Base-by-base conservation (phyloP, 2,329 filamentous ascomycete genomes). In the Dactylonectria estremocensis region DNA sequence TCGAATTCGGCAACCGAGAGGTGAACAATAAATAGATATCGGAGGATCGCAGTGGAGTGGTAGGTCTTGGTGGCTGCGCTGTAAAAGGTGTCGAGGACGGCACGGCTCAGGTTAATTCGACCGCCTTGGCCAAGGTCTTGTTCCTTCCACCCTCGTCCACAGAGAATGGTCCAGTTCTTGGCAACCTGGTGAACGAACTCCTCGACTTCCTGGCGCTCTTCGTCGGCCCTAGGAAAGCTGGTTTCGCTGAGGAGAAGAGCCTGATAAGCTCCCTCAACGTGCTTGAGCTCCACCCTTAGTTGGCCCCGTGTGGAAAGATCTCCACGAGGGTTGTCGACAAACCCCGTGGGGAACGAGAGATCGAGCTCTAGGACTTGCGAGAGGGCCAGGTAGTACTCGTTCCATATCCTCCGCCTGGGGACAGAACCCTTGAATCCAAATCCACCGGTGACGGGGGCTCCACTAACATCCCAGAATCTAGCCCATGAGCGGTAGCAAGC, bases 21-120 rank as follows among this genome's bases (percentile, higher is more conserved):
- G 79, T 99, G 96, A 2, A 97, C 92, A 11, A 90, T 92, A 78
- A 98, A 98, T 0, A 99, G 86, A 75, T 95, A 90, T 65, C 95
- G 89, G 33, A 99, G 84, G 69, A 98, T 93, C 10, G 94, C 85
- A 1, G 95, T 97, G 1, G 96, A 99, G 81, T 99, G 96, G 77
- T 96, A 99, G 0, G 95, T 97, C 80, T 96, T 97, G 10, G 93
- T 94, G 8, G 95, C 94, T 22, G 95, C 94, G 45, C 92, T 92
- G 80, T 98, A 99, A 7, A 99, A 86, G 31, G 95, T 93, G 80
- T 96, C 95, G 46, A 99, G 87, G 35, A 97, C 90, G 57, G 91
- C 91, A 61, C 92, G 90, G 69, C 93, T 93, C 18, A 95, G 84
- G 22, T 87, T 89, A 76, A 92, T 90, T 74, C 94, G 93, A 9